Evolutionary conservation across 2,329 filamentous ascomycete genomes (phyloP).

Genomic region (Fusarium pilosicola): DNA sequence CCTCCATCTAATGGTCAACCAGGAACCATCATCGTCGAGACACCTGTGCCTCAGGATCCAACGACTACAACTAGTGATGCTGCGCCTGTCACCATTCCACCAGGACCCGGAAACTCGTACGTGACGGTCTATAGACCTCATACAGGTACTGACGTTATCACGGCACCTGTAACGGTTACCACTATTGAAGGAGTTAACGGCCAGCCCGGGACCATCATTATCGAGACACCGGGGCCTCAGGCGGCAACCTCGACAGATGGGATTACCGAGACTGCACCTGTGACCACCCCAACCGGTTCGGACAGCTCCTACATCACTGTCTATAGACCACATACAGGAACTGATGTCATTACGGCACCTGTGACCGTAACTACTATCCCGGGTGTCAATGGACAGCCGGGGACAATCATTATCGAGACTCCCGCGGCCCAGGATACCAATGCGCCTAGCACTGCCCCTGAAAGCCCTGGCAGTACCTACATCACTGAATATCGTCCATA

Average conservation of each 20-base stretch:
- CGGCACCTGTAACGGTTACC: slow-evolving; percentile 18
- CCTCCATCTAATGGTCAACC: slow-evolving; percentile 11
- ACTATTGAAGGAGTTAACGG: slow-evolving; percentile 17
- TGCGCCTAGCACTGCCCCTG: background rate
- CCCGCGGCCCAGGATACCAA: background rate
- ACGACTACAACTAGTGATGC: background rate
- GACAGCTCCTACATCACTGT: slow-evolving; percentile 25
- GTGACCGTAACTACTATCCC: slow-evolving; percentile 23
- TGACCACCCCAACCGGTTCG: slow-evolving; percentile 17
- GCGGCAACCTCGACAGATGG: background rate
- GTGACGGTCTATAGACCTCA: slow-evolving; percentile 30
- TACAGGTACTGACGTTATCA: slow-evolving; percentile 12
- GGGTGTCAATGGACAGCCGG: slow-evolving; percentile 12
- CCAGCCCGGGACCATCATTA: slow-evolving; percentile 18
- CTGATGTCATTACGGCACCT: slow-evolving; percentile 16
- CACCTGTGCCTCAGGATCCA: background rate
- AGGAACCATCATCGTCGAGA: slow-evolving; percentile 26
- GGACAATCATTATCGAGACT: slow-evolving; percentile 29
- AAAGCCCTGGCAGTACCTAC: background rate
- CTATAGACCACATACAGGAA: slow-evolving; percentile 21
- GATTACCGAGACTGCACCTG: background rate
- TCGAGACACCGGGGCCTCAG: slow-evolving; percentile 11
- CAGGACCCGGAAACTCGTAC: slow-evolving; percentile 16
- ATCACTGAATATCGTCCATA: slow-evolving; percentile 24
- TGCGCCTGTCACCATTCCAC: slow-evolving; percentile 15